Percentiles rank a stretch among this genome's conserved stretches.
These are phyloP conservation scores for Aspergillus quadrilineatus DNA, from an alignment of 2,329 filamentous ascomycete species.

Conservation along the genomic window DNA sequence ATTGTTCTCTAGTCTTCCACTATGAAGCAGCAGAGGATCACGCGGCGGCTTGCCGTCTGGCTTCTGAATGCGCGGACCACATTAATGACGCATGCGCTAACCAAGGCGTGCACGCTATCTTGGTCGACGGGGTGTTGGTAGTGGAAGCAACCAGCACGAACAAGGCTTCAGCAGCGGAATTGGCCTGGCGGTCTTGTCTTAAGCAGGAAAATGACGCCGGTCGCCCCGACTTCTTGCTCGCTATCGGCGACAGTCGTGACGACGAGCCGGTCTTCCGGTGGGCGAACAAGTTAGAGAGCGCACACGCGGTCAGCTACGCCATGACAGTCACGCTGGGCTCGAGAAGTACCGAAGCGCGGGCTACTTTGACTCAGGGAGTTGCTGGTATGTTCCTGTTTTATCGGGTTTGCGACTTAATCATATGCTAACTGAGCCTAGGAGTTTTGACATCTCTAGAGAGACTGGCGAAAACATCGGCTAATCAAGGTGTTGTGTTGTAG, in stretches of 20 bases:
- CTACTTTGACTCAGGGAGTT: conserved; percentile 85
- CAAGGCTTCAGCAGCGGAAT: conserved; percentile 77
- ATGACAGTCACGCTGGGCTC: conserved; percentile 83
- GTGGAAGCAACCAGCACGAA: conserved; percentile 85
- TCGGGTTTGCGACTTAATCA: background rate
- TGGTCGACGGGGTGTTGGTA: conserved; percentile 74
- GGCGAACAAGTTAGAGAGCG: conserved; percentile 73
- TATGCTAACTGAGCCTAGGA: conserved; percentile 33
- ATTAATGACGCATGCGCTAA: conserved; percentile 90
- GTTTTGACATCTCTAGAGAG: conserved; percentile 56
- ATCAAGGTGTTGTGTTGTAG: background rate
- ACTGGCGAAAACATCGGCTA: conserved; percentile 39
- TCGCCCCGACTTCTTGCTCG: conserved; percentile 77
- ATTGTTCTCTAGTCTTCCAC: conserved; percentile 88
- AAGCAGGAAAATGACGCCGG: conserved; percentile 46
- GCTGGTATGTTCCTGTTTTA: conserved; percentile 61
- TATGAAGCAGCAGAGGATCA: conserved; percentile 80
- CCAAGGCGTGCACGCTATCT: conserved; percentile 80
- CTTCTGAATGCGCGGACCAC: conserved; percentile 86
- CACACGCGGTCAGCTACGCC: conserved; percentile 64
- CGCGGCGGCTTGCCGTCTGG: conserved; percentile 72
- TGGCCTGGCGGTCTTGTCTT: conserved; percentile 67
- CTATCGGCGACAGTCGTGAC: conserved; percentile 86
- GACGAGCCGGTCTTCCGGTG: conserved; percentile 93
- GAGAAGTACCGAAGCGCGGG: conserved; percentile 82